Base-by-base conservation (phyloP, 2,329 filamentous ascomycete species). In the Corynespora cassiicola region DNA sequence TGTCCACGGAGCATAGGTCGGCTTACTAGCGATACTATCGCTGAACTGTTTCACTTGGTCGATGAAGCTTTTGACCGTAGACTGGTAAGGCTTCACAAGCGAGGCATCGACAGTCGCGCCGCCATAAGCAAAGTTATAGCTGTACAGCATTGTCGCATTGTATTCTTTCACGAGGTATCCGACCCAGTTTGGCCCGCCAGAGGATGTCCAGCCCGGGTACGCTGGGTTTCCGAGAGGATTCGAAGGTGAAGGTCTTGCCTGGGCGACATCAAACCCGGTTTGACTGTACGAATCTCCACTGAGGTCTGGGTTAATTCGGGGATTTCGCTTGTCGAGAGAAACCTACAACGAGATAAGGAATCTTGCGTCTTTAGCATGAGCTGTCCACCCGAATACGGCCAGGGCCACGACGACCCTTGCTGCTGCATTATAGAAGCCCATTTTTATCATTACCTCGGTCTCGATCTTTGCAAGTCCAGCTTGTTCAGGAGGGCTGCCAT, bases 241-340 rank as follows among this genome's bases (percentile, higher is more conserved):
- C 8, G 34, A 36, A 7, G 40, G 21, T 3, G 52, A 56, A 8
- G 54, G 54, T 17, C 52, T 43, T 7, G 41, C 26, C 8, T 33
- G 37, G 17, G 33, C 26, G 6, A 52, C 37, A 22, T 52, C 39
- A 40, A 55, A 58, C 17, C 46, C 46, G 5, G 54, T 54, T 14
- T 47, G 48, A 8, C 42, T 42, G 38, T 56, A 58, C 4, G 52
- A 56, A 34, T 56, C 54, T 9, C 54, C 53, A 28, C 51, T 61
- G 12, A 25, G 36, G 7, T 31, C 23, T 26, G 21, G 33, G 28
- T 26, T 23, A 23, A 16, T 25, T 5, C 5, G 32, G 11, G 8
- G 6, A 19, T 6, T 7, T 11, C 11, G 9, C 9, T 27, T 24
- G 21, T n/a, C n/a, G 10, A 9, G 23, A 18, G 12, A 28, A n/a